These are phyloP conservation scores for Hordeum vulgare DNA, from an alignment of 176 grass and related monocot genomes.

Conservation along the genomic window MorexV3_pseudomolecules_assembly NC_058519.1:97735837-97736336, in stretches of 20 bases:
- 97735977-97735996: no score
- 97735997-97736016: no score
- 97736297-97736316: background rate
- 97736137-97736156: slow-evolving; percentile 82
- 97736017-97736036: no score
- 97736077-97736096: slow-evolving; percentile 74
- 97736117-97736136: slow-evolving; percentile 78
- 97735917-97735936: slow-evolving; percentile 34
- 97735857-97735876: slow-evolving; percentile 66
- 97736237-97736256: slow-evolving; percentile 35
- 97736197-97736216: slow-evolving; percentile 73
- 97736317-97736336: background rate
- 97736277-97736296: slow-evolving; percentile 78
- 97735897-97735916: slow-evolving; percentile 92
- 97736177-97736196: slow-evolving; percentile 55
- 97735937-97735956: background rate
- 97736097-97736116: slow-evolving; percentile 82
- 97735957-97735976: background rate
- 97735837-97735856: slow-evolving; percentile 73
- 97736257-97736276: slow-evolving; percentile 75
- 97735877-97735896: slow-evolving; percentile 72
- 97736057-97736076: slow-evolving; percentile 29
- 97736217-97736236: slow-evolving; percentile 73
- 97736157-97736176: slow-evolving; percentile 69
- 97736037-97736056: background rate